Percentiles rank a stretch among this genome's conserved stretches.
These are phyloP conservation scores for Jamesozyma lodderae DNA, from an alignment of 805 yeast genomes.

Conservation along the genomic window DNA sequence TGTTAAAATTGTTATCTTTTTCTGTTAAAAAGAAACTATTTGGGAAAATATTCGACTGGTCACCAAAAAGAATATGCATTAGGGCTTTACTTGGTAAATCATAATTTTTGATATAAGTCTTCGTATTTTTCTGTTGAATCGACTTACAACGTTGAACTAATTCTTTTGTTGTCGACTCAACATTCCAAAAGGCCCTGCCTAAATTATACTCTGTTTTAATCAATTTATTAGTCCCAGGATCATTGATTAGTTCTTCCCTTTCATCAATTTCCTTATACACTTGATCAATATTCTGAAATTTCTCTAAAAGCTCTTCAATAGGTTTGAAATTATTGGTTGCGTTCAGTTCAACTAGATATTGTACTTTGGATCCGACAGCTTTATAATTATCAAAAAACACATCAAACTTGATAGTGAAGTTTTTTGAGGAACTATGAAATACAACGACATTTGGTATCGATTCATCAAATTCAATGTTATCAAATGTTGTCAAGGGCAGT, in stretches of 20 bases:
- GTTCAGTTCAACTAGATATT: slow-evolving; percentile 44
- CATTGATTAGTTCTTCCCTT: slow-evolving; percentile 5
- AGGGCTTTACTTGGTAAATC: slow-evolving; percentile 68
- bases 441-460: slow-evolving; percentile 4
- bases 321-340: slow-evolving; percentile 22
- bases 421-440: slow-evolving; percentile 3
- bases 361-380: slow-evolving; percentile 47
- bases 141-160: slow-evolving; percentile 7
- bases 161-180: slow-evolving; percentile 4
- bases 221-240: slow-evolving; percentile 3
- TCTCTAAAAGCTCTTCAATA: slow-evolving; percentile 27
- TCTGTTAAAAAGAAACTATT: slow-evolving; percentile 12
- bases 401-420: slow-evolving; percentile 33
- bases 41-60: slow-evolving; percentile 46
- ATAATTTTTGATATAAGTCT: slow-evolving; percentile 32
- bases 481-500: slow-evolving; percentile 37
- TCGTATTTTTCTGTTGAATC: slow-evolving; percentile 31
- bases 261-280: slow-evolving; percentile 10
- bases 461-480: slow-evolving; percentile 39
- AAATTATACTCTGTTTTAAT: slow-evolving; percentile 7
- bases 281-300: slow-evolving; percentile 18
- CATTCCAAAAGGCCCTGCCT: slow-evolving; percentile 10
- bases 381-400: slow-evolving; percentile 53
- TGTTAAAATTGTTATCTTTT: slow-evolving; percentile 31
- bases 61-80: slow-evolving; percentile 74